Evolutionary conservation across 2,329 filamentous ascomycete genomes (phyloP).

Genomic region (Colletotrichum sp.): DNA sequence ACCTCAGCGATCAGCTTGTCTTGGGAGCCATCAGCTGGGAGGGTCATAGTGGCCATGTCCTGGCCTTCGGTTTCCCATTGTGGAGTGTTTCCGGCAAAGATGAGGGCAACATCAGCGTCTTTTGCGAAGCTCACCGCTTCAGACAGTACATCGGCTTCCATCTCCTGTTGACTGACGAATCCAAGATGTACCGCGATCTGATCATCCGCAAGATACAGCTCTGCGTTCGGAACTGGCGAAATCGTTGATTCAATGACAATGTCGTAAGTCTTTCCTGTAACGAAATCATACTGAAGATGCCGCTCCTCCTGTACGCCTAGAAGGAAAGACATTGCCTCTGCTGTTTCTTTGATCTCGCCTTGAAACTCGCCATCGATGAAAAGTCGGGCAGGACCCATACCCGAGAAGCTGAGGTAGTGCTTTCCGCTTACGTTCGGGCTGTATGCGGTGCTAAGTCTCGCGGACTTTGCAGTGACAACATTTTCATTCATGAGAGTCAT

Average conservation of each 20-base stretch:
- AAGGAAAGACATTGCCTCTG: conserved; percentile 70
- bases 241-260: conserved; percentile 58
- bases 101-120: conserved; percentile 66
- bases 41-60: conserved; percentile 71
- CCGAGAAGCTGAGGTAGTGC: conserved; percentile 34
- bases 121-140: conserved; percentile 65
- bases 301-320: conserved; percentile 56
- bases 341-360: conserved; percentile 41
- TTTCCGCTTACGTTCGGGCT: conserved; percentile 23
- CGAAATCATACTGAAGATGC: not conserved
- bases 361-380: conserved; percentile 66
- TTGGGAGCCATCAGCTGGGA: conserved; percentile 62
- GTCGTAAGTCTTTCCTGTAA: conserved; percentile 46
- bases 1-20: conserved; percentile 64
- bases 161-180: not conserved
- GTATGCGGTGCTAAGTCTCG: not conserved
- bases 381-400: conserved; percentile 63
- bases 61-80: conserved; percentile 71
- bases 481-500: not conserved
- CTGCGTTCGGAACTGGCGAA: not conserved
- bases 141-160: conserved; percentile 8
- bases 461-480: not conserved
- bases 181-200: not conserved
- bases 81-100: conserved; percentile 50
- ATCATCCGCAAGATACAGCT: not conserved